Percentiles rank a stretch among this genome's conserved stretches.
Conservation (phyloP, 176 grass and related monocot genomes). For the Avena sativa region DNA sequence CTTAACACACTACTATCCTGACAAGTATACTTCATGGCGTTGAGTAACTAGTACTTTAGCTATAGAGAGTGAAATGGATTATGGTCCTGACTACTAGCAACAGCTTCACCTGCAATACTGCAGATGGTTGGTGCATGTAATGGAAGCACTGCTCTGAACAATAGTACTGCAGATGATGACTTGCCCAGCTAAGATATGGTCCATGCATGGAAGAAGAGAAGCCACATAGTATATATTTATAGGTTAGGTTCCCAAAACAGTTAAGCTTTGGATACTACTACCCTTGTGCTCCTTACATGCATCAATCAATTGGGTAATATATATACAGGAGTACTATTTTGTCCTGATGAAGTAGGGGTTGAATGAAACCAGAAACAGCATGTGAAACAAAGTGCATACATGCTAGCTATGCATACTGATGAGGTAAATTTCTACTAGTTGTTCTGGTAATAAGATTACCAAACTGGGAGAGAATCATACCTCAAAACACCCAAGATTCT, state of each 20-base stretch:
- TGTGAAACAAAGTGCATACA: background rate
- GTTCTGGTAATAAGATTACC: background rate
- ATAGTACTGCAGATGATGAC: background rate
- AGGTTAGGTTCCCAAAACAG: background rate
- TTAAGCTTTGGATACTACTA: background rate
- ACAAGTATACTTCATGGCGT: background rate
- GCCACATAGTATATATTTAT: background rate
- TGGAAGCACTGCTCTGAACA: background rate
- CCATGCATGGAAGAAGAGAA: background rate
- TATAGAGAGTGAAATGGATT: background rate
- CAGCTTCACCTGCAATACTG: background rate
- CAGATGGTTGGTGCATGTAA: background rate
- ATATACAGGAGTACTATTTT: background rate
- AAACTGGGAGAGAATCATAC: background rate
- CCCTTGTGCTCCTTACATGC: background rate
- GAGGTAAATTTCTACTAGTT: background rate
- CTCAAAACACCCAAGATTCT: background rate
- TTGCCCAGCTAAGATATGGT: background rate
- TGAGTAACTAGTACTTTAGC: background rate
- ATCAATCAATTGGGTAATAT: background rate
- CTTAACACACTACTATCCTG: background rate
- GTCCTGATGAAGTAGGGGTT: background rate
- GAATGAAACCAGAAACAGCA: background rate
- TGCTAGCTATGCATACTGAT: background rate
- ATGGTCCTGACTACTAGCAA: background rate